Conservation (phyloP, 78 protist species). For the Dictyostelium firmibasis region DNA sequence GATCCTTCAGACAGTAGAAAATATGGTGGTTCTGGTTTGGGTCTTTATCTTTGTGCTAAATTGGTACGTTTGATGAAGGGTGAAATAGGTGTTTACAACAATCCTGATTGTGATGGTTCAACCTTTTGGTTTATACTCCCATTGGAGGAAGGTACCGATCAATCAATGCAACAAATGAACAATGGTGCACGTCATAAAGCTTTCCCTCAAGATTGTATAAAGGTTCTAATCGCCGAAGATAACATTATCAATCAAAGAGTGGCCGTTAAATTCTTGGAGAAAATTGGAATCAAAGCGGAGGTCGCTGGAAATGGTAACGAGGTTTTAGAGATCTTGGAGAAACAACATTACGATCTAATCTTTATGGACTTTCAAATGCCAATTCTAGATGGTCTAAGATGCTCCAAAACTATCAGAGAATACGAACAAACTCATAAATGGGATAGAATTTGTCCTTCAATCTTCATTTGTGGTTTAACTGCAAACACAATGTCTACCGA, state of each 20-base stretch:
- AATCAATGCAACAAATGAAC: background rate
- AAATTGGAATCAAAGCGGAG: slow-evolving; percentile 62
- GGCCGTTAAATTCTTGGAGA: slow-evolving; percentile 64
- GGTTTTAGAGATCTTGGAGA: slow-evolving; percentile 16
- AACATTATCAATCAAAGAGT: slow-evolving; percentile 82
- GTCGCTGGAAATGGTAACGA: slow-evolving; percentile 56
- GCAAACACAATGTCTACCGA: slow-evolving; percentile 78
- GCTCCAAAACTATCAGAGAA: slow-evolving; percentile 59
- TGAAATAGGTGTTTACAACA: slow-evolving; percentile 71
- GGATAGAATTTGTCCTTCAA: slow-evolving; percentile 8
- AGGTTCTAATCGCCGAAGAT: slow-evolving; percentile 83
- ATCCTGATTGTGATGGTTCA: slow-evolving; percentile 40
- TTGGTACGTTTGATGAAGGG: slow-evolving; percentile 72
- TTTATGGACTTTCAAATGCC: slow-evolving; percentile 88
- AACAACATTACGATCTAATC: slow-evolving; percentile 50
- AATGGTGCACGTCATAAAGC: background rate
- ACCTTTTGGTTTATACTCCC: slow-evolving; percentile 74
- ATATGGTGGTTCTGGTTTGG: slow-evolving; percentile 79
- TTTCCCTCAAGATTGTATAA: background rate
- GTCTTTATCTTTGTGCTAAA: slow-evolving; percentile 60
- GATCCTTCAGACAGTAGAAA: slow-evolving; percentile 80
- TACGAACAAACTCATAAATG: slow-evolving; percentile 26
- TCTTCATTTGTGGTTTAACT: slow-evolving; percentile 72
- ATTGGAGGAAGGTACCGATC: background rate
- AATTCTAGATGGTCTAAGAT: slow-evolving; percentile 69